Evolutionary conservation across 2,329 filamentous ascomycete species (phyloP).

Genomic region (Hymenoscyphus infarciens): DNA sequence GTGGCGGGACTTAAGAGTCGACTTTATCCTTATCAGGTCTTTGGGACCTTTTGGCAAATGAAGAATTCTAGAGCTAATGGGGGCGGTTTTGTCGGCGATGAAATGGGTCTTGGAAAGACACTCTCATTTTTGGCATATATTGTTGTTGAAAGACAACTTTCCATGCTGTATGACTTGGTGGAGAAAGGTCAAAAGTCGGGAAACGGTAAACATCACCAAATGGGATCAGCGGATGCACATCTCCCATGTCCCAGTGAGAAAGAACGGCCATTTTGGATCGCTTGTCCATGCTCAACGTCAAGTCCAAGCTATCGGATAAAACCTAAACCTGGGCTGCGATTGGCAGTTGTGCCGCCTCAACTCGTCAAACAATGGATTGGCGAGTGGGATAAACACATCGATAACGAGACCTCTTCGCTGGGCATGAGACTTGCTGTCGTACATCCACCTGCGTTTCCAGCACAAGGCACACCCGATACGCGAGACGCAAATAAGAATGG

Average conservation of each 20-base stretch:
- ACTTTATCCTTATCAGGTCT: constrained; percentile 27
- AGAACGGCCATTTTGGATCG: constrained; percentile 19
- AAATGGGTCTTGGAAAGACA: constrained; percentile 57
- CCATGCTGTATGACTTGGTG: constrained; percentile 17
- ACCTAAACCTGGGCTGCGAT: constrained; percentile 19
- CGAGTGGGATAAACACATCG: constrained; percentile 23
- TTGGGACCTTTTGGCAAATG: constrained; percentile 27
- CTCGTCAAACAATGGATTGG: constrained; percentile 21
- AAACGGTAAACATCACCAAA: background rate
- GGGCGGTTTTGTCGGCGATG: constrained; percentile 55
- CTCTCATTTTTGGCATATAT: constrained; percentile 46
- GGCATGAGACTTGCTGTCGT: constrained; percentile 20
- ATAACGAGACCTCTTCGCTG: constrained; percentile 10
- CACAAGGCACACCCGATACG: background rate
- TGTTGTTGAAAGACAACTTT: constrained; percentile 25
- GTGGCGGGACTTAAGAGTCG: constrained; percentile 20
- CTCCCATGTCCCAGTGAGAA: constrained; percentile 8
- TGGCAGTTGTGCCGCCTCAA: constrained; percentile 21
- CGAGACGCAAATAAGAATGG: background rate
- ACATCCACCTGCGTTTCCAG: constrained; percentile 7
- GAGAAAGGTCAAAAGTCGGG: background rate
- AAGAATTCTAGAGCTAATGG: constrained; percentile 46
- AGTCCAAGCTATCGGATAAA: constrained; percentile 14
- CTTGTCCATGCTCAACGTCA: constrained; percentile 21
- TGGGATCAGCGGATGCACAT: constrained; percentile 11